Percentiles rank a stretch among this genome's conserved stretches.
Evolutionary conservation across 306 rosid species (phyloP).

Genomic region (Hylodesmum podocarpum): DNA sequence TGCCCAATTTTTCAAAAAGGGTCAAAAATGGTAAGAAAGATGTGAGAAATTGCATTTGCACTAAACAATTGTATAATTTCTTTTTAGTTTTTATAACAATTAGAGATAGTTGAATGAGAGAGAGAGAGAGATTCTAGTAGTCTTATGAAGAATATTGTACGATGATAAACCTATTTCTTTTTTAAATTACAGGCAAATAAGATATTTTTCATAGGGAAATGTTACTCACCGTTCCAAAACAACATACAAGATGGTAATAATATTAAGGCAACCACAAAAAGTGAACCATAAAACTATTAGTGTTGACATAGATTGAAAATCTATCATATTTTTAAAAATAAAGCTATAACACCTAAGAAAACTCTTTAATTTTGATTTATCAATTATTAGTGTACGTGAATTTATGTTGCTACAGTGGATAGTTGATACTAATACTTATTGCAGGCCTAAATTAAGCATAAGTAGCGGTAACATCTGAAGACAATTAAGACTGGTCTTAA

Average conservation of each 20-base stretch:
- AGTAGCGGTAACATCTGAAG: constrained; percentile 3
- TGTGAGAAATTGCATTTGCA: not conserved
- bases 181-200: not conserved
- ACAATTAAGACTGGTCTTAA: constrained; percentile 17
- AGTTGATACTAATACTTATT: not conserved
- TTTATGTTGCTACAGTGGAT: not conserved
- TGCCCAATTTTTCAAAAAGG: not conserved
- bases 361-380: not conserved
- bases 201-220: not conserved
- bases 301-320: not conserved
- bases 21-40: not conserved
- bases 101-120: not conserved
- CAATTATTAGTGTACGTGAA: not conserved
- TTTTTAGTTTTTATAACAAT: not conserved
- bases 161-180: not conserved
- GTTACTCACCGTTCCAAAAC: not conserved
- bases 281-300: too few species aligned
- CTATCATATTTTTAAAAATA: not conserved
- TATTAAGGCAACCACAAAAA: too few species aligned
- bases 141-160: not conserved
- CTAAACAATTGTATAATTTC: not conserved
- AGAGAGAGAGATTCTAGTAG: too few species aligned
- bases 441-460: not conserved
- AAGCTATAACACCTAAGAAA: not conserved
- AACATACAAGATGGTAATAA: not conserved